Evolutionary conservation across 2,329 filamentous ascomycete genomes (phyloP).

Genomic region (Ambrosiella xylebori): DNA sequence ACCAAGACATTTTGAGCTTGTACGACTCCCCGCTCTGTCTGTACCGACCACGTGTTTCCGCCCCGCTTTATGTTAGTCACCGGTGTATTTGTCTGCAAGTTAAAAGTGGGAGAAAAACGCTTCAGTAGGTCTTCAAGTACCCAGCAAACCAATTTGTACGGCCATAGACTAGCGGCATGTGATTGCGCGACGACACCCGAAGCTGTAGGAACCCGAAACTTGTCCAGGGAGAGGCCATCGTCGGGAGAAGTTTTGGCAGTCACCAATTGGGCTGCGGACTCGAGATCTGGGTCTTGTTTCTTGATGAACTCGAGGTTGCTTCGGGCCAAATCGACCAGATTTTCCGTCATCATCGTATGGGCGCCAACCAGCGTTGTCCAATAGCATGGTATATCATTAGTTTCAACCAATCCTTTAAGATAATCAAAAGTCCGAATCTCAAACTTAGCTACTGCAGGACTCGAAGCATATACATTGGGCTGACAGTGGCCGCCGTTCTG

Average conservation of each 20-base stretch:
- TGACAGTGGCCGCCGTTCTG: slow-evolving; percentile 61
- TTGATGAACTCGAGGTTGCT: slow-evolving; percentile 33
- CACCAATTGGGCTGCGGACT: slow-evolving; percentile 27
- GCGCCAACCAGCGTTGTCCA: slow-evolving; percentile 47
- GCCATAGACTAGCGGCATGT: slow-evolving; percentile 56
- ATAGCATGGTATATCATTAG: slow-evolving; percentile 48
- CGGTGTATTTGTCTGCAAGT: slow-evolving; percentile 59
- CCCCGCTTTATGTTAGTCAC: slow-evolving; percentile 31
- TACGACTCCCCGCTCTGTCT: slow-evolving; percentile 54
- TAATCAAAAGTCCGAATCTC: slow-evolving; percentile 52
- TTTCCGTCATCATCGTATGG: slow-evolving; percentile 41
- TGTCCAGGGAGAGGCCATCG: slow-evolving; percentile 24
- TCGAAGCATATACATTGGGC: slow-evolving; percentile 45
- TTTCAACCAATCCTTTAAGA: slow-evolving; percentile 38
- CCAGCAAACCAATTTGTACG: slow-evolving; percentile 66
- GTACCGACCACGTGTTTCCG: slow-evolving; percentile 36
- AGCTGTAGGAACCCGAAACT: slow-evolving; percentile 37
- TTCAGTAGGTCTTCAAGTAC: slow-evolving; percentile 43
- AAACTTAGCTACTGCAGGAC: slow-evolving; percentile 48
- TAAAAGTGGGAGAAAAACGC: slow-evolving; percentile 32
- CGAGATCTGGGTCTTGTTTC: slow-evolving; percentile 38
- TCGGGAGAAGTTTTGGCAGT: slow-evolving; percentile 18
- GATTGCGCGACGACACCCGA: slow-evolving; percentile 47
- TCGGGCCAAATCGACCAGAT: slow-evolving; percentile 35
- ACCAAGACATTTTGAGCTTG: slow-evolving; percentile 48